Evolutionary conservation across 306 rosid species (phyloP).

Genomic region (Trifolium fragiferum): DNA sequence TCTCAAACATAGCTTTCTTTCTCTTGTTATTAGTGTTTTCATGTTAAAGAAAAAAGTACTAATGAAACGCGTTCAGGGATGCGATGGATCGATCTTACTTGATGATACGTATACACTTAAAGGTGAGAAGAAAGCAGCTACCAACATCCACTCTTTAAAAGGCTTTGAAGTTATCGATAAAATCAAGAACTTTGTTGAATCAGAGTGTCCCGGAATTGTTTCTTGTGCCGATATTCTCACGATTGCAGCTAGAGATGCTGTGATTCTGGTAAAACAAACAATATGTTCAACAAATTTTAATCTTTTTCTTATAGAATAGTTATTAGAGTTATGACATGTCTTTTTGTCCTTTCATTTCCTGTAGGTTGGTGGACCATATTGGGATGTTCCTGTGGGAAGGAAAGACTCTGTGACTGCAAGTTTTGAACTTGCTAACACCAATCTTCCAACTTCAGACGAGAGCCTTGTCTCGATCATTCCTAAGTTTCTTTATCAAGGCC

Average conservation of each 20-base stretch:
- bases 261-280: conserved; percentile 68
- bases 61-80: conserved; percentile 60
- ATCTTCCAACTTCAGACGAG: conserved; percentile 71
- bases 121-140: conserved; percentile 81
- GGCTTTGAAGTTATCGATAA: conserved; percentile 69
- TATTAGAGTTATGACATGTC: conserved; percentile 12
- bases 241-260: conserved; percentile 97
- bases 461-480: conserved; percentile 63
- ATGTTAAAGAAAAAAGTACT: neutral
- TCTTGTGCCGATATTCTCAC: conserved; percentile 98
- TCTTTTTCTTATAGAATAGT: conserved; percentile 3
- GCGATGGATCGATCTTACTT: conserved; percentile 87
- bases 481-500: conserved; percentile 84
- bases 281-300: neutral
- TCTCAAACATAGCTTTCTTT: conserved; percentile 22
- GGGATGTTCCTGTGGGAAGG: conserved; percentile 98
- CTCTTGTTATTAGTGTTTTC: neutral
- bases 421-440: conserved; percentile 61
- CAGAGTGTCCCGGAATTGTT: conserved; percentile 88
- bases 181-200: conserved; percentile 83
- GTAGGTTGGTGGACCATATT: conserved; percentile 96
- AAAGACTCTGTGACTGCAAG: conserved; percentile 80
- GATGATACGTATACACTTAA: conserved; percentile 79
- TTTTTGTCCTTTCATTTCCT: conserved; percentile 5
- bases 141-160: conserved; percentile 67